Percentiles rank a stretch among this genome's conserved stretches.
These are phyloP conservation scores for Coemansia sp. DNA, from an alignment of 192 early-diverging fungal species.

Conservation along the genomic window DNA sequence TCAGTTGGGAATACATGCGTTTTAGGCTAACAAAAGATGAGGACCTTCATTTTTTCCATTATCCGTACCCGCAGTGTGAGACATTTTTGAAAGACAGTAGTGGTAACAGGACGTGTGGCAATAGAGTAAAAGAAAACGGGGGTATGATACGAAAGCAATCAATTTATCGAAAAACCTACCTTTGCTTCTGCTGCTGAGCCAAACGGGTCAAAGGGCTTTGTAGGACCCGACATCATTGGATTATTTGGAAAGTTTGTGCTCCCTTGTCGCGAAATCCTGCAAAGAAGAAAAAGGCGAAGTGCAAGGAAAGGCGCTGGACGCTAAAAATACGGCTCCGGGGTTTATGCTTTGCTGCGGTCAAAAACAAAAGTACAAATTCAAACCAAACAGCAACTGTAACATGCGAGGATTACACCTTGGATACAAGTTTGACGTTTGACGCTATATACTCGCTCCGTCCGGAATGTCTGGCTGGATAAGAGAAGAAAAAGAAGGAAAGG, in stretches of 20 bases:
- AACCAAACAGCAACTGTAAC: no score
- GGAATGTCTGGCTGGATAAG: no score
- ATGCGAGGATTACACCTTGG: no score
- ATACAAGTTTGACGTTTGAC: no score
- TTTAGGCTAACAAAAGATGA: no score
- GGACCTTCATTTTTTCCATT: no score
- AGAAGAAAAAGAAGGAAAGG: no score
- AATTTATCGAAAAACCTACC: slow-evolving; percentile 13
- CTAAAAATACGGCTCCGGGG: neutral
- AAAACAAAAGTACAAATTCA: no score
- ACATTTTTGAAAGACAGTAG: neutral
- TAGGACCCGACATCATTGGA: slow-evolving; percentile 48
- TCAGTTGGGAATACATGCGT: no score
- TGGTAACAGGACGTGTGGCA: neutral
- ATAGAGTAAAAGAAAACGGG: neutral
- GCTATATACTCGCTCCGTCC: no score
- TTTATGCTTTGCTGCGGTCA: no score
- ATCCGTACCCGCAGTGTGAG: neutral
- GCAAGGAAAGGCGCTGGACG: neutral
- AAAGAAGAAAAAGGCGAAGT: slow-evolving; percentile 2
- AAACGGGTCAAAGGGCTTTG: slow-evolving; percentile 46
- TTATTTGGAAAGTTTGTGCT: neutral
- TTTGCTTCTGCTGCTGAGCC: slow-evolving; percentile 31
- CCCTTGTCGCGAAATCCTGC: neutral
- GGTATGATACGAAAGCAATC: no score